These are phyloP conservation scores for Friedmanniomyces simplex DNA, from an alignment of 495 filamentous ascomycete genomes.

Conservation along the genomic window DNA sequence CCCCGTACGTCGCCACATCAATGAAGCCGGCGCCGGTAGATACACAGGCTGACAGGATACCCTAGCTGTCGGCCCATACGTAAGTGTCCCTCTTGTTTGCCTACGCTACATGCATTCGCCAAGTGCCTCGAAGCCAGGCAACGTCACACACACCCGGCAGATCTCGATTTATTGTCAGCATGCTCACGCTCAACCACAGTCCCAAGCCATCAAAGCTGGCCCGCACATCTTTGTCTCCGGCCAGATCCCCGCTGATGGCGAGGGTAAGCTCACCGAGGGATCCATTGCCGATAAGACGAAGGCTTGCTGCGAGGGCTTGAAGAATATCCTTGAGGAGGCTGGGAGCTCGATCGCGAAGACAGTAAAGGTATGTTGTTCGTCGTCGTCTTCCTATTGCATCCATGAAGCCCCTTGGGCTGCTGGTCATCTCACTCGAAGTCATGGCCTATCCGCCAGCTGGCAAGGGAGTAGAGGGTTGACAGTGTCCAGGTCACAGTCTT, in stretches of 20 bases:
- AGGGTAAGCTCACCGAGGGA: constrained; percentile 64
- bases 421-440: neutral
- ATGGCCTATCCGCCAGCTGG: too few relatives aligned
- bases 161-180: neutral
- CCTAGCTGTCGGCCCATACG: constrained; percentile 48
- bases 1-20: constrained; percentile 1
- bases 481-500: constrained; percentile 46
- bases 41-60: constrained; percentile 2
- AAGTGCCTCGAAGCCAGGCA: too few relatives aligned
- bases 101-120: too few relatives aligned
- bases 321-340: constrained; percentile 66
- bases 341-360: constrained; percentile 63
- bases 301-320: constrained; percentile 65
- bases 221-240: constrained; percentile 84
- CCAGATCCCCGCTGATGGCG: constrained; percentile 72
- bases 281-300: constrained; percentile 67
- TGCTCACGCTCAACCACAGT: constrained; percentile 39
- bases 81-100: constrained; percentile 35
- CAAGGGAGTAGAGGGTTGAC: too few relatives aligned
- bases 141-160: too few relatives aligned
- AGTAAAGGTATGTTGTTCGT: constrained; percentile 51
- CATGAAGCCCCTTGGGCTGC: neutral
- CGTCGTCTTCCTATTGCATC: too few relatives aligned
- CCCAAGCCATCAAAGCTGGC: constrained; percentile 80
- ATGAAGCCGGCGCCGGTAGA: neutral